Percentiles rank a stretch among this genome's conserved stretches.
Conservation (phyloP, 768 basidiomycete genomes). For the Boletus tomentosulus region DNA sequence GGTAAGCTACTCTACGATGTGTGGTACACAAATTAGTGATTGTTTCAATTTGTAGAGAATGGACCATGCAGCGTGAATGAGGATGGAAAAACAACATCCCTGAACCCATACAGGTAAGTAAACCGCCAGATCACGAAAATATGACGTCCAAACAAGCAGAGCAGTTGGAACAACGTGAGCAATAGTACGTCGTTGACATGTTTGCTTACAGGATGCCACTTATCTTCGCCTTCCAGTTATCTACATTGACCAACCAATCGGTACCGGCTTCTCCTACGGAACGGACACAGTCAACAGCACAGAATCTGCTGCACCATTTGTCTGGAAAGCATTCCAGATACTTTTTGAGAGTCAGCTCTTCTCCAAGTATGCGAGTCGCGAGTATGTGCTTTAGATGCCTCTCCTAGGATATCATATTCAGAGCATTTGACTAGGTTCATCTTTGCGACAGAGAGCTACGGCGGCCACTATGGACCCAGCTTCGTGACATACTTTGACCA, state of each 20-base stretch:
- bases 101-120: constrained; percentile 58
- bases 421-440: constrained; percentile 42
- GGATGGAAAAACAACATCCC: constrained; percentile 48
- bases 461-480: constrained; percentile 63
- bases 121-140: neutral
- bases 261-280: constrained; percentile 62
- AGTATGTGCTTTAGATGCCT: constrained; percentile 34
- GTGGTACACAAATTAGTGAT: neutral
- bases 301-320: constrained; percentile 49
- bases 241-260: constrained; percentile 68
- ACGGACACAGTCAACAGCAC: constrained; percentile 48
- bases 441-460: constrained; percentile 64
- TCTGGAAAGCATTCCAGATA: constrained; percentile 63
- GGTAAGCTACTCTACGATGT: constrained; percentile 28
- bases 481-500: constrained; percentile 64
- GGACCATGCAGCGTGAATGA: constrained; percentile 60
- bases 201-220: neutral
- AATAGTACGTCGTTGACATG: constrained; percentile 45
- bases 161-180: constrained; percentile 64
- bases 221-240: constrained; percentile 42
- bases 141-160: neutral
- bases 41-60: constrained; percentile 41
- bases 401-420: neutral
- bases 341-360: constrained; percentile 56
- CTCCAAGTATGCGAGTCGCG: constrained; percentile 46